These are phyloP conservation scores for Alternaria gansuensis DNA, from an alignment of 2,329 filamentous ascomycete genomes.

Conservation along the genomic window DNA sequence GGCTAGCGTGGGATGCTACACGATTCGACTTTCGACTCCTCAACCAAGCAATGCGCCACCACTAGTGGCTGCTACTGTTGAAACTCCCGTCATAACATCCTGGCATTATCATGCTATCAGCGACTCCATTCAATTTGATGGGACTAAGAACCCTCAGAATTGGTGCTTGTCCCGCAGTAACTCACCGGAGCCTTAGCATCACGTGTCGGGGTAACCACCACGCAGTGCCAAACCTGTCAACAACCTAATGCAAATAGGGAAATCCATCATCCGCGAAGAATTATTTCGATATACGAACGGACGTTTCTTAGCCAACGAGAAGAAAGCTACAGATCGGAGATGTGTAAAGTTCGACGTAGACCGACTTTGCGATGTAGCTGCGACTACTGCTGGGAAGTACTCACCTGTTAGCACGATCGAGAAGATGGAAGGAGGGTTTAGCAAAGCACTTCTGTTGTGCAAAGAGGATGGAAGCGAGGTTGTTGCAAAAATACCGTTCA, in stretches of 20 bases:
- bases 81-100: too few species aligned
- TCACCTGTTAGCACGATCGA: constrained; percentile 42
- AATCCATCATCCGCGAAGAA: constrained; percentile 28
- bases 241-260: constrained; percentile 10
- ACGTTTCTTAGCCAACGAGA: constrained; percentile 42
- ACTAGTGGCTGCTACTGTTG: too few species aligned
- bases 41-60: too few species aligned
- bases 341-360: constrained; percentile 44
- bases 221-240: neutral
- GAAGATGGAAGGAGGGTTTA: constrained; percentile 49
- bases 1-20: too few species aligned
- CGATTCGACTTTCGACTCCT: too few species aligned
- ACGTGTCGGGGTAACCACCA: constrained; percentile 3
- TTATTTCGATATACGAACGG: constrained; percentile 43
- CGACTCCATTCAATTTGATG: neutral
- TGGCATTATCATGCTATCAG: neutral
- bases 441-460: constrained; percentile 43
- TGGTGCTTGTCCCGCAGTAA: neutral
- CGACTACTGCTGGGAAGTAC: constrained; percentile 21
- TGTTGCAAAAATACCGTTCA: constrained; percentile 38
- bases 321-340: constrained; percentile 32
- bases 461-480: constrained; percentile 30
- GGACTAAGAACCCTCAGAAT: fast-evolving
- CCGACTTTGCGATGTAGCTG: constrained; percentile 40
- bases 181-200: constrained; percentile 12